Base-by-base conservation (phyloP, 306 rosid species). In the Cyamopsis tetragonoloba region DNA sequence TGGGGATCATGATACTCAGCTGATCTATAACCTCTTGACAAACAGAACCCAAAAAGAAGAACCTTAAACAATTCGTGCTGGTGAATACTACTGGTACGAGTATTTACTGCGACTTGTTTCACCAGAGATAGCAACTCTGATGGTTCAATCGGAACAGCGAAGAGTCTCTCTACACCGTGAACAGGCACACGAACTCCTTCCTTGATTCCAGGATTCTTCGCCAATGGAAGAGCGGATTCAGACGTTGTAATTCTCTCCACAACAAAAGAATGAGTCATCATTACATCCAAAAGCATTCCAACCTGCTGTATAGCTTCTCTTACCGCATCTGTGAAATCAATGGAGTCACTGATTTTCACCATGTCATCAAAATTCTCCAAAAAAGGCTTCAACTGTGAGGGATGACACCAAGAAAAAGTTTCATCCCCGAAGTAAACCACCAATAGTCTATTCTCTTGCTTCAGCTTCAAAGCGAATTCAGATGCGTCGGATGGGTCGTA, bases 371-470 rank as follows among this genome's bases (percentile, higher is more conserved):
- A 91, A 64, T 78, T 79, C 13, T 86, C 89, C 85, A 75, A 82
- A 44, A 91, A 88, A 5, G 83, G 85, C 78, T 84, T 88, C 71
- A 91, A 62, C 7, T 84, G 93, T 4, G 85, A 91, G 0, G 91
- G 77, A 62, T 82, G 81, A 71, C 96, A 91, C 97, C 96, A 91
- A n/a, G 91, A 87, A 69, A 86, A 91, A 4, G 96, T 84, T 12
- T 75, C 80, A 41, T 86, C 88, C 8, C 97, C 96, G 27, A 86
- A 91, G 80, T 88, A 91, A 0, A 86, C 84, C 39, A 91, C 97
- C 30, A 91, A 78, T 32, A 76, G 51, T 17, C 77, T 51, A 22
- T 75, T 78, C 57, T 78, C 81, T 9, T 63, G 75, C 62, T 78
- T 84, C 76, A 84, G 37, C 75, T 84, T 88, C 60, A 68, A 66